phyloP scores from a whole-genome alignment of 108 stramenopile species.

The Cafeteria roenbergensis region DNA sequence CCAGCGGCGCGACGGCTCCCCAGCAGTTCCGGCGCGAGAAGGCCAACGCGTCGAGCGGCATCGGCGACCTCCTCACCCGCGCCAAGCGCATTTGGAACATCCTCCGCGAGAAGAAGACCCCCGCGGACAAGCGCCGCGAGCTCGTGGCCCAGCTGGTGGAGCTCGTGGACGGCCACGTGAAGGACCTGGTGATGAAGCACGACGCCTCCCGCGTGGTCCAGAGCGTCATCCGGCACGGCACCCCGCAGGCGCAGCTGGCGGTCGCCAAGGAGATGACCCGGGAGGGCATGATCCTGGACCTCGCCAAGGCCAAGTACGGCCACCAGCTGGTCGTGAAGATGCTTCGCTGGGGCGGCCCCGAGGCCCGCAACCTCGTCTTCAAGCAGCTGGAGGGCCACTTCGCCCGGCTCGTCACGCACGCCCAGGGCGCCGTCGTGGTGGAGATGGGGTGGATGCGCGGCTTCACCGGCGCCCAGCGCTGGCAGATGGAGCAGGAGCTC shows the following conservation, averaged over 20 bases:
- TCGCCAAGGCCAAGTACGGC: conserved; percentile 33
- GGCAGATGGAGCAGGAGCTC: background rate
- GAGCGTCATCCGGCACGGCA: conserved; percentile 29
- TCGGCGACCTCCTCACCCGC: background rate
- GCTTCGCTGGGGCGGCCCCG: conserved; percentile 17
- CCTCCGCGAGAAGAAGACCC: conserved; percentile 12
- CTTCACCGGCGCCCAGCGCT: background rate
- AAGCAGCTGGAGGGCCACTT: conserved; percentile 21
- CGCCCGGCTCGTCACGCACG: conserved; percentile 28
- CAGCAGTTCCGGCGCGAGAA: background rate
- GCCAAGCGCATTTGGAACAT: conserved; percentile 36
- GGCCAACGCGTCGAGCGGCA: background rate
- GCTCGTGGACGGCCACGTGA: conserved; percentile 28
- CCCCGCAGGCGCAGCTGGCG: conserved; percentile 11
- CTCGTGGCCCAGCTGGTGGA: conserved; percentile 25
- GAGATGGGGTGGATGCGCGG: background rate
- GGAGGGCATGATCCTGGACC: conserved; percentile 25
- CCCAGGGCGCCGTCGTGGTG: background rate
- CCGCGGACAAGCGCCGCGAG: conserved; percentile 17
- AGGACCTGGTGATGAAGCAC: conserved; percentile 33
- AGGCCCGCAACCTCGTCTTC: conserved; percentile 20
- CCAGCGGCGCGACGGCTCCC: background rate
- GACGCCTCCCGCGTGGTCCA: conserved; percentile 37
- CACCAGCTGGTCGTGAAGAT: conserved; percentile 31
- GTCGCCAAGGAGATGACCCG: conserved; percentile 28